These are phyloP conservation scores for Cordia subcordata DNA, from an alignment of 257 asterid species.

Conservation along the genomic window DNA sequence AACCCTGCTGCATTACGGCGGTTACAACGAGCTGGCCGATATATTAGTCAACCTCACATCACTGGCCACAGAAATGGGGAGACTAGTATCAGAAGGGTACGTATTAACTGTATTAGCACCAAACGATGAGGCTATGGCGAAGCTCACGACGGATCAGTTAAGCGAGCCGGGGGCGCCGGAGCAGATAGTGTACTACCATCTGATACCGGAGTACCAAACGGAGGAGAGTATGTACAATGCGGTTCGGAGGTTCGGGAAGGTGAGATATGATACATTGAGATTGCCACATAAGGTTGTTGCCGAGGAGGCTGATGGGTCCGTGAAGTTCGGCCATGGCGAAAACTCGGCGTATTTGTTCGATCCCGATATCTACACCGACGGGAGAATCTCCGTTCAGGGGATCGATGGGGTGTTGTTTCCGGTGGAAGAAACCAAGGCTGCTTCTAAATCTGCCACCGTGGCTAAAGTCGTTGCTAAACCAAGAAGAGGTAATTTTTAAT, in stretches of 20 bases:
- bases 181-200: slow-evolving; percentile 82
- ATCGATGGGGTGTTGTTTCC: slow-evolving; percentile 78
- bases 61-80: slow-evolving; percentile 87
- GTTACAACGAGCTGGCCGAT: slow-evolving; percentile 90
- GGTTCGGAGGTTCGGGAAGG: slow-evolving; percentile 82
- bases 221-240: slow-evolving; percentile 97
- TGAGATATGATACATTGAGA: slow-evolving; percentile 70
- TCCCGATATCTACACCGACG: slow-evolving; percentile 93
- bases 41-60: slow-evolving; percentile 82
- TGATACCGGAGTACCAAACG: slow-evolving; percentile 87
- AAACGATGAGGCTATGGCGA: slow-evolving; percentile 96
- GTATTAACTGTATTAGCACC: slow-evolving; percentile 85
- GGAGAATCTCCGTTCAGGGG: slow-evolving; percentile 94
- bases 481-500: slow-evolving; percentile 53
- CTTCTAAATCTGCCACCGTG: slow-evolving; percentile 43
- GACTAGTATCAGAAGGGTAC: slow-evolving; percentile 80
- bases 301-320: slow-evolving; percentile 95
- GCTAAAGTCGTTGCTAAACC: slow-evolving; percentile 45
- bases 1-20: slow-evolving; percentile 85
- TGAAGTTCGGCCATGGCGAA: slow-evolving; percentile 67
- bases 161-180: slow-evolving; percentile 96
- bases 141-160: slow-evolving; percentile 71
- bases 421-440: slow-evolving; percentile 42
- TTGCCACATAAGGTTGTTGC: slow-evolving; percentile 83
- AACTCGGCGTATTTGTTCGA: slow-evolving; percentile 76